Evolutionary conservation across 2,329 filamentous ascomycete species (phyloP).

Genomic region (Aspergillus oerlinghausenensis): DNA sequence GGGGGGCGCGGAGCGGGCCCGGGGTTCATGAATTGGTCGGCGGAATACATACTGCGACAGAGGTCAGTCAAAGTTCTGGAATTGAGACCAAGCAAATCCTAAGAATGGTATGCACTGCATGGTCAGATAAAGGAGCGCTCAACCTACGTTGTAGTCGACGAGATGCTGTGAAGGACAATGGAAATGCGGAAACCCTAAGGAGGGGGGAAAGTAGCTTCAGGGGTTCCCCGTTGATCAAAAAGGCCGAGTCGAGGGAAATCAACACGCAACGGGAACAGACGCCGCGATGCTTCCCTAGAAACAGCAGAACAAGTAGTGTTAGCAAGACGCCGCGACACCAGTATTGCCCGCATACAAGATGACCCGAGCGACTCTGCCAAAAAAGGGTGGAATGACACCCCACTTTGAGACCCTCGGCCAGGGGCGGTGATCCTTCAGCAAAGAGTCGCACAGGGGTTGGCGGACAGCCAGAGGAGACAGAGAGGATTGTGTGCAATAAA

Average conservation of each 20-base stretch:
- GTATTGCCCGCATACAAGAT: neutral
- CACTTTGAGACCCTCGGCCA: neutral
- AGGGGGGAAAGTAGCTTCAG: neutral
- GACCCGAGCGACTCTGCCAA: neutral
- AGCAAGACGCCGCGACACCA: neutral
- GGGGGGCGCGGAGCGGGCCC: slow-evolving; percentile 90
- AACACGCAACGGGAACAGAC: neutral
- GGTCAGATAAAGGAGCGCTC: neutral
- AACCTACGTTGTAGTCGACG: neutral
- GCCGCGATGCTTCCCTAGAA: neutral
- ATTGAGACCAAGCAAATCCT: neutral
- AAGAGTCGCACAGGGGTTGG: neutral
- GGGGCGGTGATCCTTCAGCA: neutral
- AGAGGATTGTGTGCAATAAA: neutral
- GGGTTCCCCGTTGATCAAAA: neutral
- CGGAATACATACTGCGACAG: slow-evolving; percentile 48
- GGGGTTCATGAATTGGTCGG: slow-evolving; percentile 86
- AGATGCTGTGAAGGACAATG: neutral
- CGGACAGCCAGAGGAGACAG: neutral
- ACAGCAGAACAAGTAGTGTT: neutral
- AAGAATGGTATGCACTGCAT: neutral
- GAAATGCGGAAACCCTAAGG: neutral
- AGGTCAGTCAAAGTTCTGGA: slow-evolving; percentile 6
- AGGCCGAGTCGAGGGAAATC: neutral
- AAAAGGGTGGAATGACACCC: neutral